Conservation (phyloP, 2,329 filamentous ascomycete genomes). For the Dothiorella sarmentorum region DNA sequence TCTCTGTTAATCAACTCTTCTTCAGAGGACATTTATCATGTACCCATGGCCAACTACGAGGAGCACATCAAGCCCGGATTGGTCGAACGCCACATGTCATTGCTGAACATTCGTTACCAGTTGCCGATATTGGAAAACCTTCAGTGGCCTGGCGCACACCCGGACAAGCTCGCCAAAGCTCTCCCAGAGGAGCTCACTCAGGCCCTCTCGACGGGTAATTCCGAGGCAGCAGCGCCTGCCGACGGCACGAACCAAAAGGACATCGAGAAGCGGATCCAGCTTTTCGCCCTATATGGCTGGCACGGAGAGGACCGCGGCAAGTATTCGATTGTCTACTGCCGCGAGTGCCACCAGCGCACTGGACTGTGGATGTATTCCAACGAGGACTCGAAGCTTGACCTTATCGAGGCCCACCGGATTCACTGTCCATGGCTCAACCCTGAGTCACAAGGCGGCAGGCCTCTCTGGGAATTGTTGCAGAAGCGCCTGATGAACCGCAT, state of each 20-base stretch:
- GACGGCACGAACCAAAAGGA: slow-evolving; percentile 5
- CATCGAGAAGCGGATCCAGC: slow-evolving; percentile 9
- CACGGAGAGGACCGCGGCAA: slow-evolving; percentile 56
- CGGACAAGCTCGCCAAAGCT: slow-evolving; percentile 2
- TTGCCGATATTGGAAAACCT: slow-evolving; percentile 3
- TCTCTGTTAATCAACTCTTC: slow-evolving; percentile 14
- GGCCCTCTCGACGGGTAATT: slow-evolving; percentile 7
- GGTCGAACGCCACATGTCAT: slow-evolving; percentile 11
- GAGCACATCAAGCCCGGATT: slow-evolving; percentile 17
- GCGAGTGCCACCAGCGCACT: slow-evolving; percentile 80
- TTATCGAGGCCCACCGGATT: slow-evolving; percentile 38
- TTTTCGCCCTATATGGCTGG: slow-evolving; percentile 47
- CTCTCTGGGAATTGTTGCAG: slow-evolving; percentile 39
- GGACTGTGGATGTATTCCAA: slow-evolving; percentile 83
- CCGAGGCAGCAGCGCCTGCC: neutral
- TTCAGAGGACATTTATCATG: slow-evolving; percentile 60
- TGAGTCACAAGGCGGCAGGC: slow-evolving; percentile 26
- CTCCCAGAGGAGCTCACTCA: slow-evolving; percentile 12
- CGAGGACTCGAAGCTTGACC: slow-evolving; percentile 33
- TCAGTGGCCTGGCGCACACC: neutral
- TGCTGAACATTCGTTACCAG: slow-evolving; percentile 16
- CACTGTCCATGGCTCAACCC: slow-evolving; percentile 42
- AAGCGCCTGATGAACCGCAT: slow-evolving; percentile 2
- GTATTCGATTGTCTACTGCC: slow-evolving; percentile 73
- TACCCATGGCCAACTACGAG: slow-evolving; percentile 37